phyloP scores from a whole-genome alignment of 2,329 filamentous ascomycete genomes.

The Botrytis galanthina region DNA sequence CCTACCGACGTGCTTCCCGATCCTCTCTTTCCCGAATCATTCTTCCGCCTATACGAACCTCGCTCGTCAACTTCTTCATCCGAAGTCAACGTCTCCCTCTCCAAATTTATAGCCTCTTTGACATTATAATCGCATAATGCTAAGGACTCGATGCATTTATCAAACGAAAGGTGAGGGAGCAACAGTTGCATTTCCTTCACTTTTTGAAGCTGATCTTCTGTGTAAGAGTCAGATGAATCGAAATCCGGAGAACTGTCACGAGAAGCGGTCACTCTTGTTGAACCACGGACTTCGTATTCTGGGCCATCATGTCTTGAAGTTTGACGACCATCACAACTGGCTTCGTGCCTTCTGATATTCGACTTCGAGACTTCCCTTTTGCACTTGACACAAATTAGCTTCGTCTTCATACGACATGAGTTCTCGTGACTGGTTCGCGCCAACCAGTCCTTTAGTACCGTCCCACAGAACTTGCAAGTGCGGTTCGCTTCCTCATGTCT shows the following conservation, averaged over 20 bases:
- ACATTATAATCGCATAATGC: background rate
- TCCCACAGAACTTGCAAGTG: background rate
- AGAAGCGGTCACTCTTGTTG: background rate
- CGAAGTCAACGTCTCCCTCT: background rate
- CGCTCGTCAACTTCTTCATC: background rate
- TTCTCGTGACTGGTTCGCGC: background rate
- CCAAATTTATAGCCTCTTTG: background rate
- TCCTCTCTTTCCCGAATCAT: slow-evolving; percentile 1
- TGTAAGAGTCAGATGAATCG: background rate
- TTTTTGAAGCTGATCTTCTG: background rate
- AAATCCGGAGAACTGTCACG: background rate
- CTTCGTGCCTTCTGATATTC: background rate
- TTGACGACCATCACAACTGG: background rate
- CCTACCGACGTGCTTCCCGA: background rate
- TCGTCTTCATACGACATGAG: background rate
- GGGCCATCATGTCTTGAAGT: background rate
- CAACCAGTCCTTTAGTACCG: background rate
- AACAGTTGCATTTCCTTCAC: background rate
- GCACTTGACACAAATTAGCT: background rate
- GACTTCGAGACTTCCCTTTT: background rate
- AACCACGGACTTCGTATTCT: background rate
- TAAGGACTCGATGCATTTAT: background rate
- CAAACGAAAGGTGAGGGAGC: background rate
- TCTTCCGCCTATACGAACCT: background rate
- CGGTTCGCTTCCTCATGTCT: background rate